Percentiles rank a stretch among this genome's conserved stretches.
These are phyloP conservation scores for Salicornia ramosissima DNA, from an alignment of 148 eudicot genomes.

Conservation along the genomic window DNA sequence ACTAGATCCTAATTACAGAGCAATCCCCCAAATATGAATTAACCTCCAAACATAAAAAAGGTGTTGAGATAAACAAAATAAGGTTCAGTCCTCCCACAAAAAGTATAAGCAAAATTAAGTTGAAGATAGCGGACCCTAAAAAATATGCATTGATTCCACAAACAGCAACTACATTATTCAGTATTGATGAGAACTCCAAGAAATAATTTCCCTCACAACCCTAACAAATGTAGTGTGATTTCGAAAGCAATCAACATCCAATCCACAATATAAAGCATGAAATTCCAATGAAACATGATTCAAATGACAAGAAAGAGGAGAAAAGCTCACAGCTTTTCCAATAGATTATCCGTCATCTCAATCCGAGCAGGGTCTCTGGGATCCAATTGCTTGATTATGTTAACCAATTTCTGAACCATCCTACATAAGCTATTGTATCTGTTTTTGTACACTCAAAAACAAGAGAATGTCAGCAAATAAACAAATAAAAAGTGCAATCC, in stretches of 20 bases:
- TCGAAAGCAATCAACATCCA: not conserved
- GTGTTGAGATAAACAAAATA: too few relatives aligned
- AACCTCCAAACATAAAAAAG: not conserved
- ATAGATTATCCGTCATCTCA: constrained; percentile 74
- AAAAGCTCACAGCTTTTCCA: constrained; percentile 77
- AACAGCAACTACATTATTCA: not conserved
- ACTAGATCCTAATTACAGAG: not conserved
- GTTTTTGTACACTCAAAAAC: not conserved
- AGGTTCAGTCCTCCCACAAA: too few relatives aligned
- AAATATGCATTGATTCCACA: not conserved
- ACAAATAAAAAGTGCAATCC: not conserved
- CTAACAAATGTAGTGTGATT: too few relatives aligned
- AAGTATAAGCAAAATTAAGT: not conserved
- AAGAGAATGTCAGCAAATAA: not conserved
- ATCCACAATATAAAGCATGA: not conserved
- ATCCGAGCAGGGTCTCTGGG: constrained; percentile 72
- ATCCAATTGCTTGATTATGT: constrained; percentile 84
- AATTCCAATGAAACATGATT: not conserved
- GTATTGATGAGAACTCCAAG: not conserved
- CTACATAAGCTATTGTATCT: constrained; percentile 69
- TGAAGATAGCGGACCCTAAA: too few relatives aligned
- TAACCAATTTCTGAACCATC: constrained; percentile 77
- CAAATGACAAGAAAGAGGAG: not conserved
- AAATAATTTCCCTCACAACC: too few relatives aligned
- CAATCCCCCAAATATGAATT: not conserved